These are phyloP conservation scores for Yamadazyma spencermartinsiae DNA, from an alignment of 1,139 yeast species.

Conservation along the genomic window DNA sequence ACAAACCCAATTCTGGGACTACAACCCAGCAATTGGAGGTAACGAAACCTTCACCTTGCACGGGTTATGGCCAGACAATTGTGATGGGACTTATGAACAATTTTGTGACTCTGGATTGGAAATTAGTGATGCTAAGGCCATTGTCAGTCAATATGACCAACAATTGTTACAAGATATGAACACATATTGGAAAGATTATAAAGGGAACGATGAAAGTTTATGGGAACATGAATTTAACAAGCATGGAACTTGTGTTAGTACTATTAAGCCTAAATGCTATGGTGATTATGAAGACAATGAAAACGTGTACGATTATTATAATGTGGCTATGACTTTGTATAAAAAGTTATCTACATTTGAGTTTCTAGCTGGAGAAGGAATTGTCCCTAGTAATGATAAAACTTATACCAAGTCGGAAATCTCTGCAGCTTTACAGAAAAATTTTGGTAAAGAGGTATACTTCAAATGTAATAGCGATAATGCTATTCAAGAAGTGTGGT, in stretches of 20 bases:
- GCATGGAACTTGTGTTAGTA: slow-evolving; percentile 90
- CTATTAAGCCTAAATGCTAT: slow-evolving; percentile 75
- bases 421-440: slow-evolving; percentile 57
- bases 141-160: slow-evolving; percentile 52
- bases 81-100: slow-evolving; percentile 46
- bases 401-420: slow-evolving; percentile 70
- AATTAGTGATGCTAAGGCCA: slow-evolving; percentile 50
- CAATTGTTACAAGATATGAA: slow-evolving; percentile 60
- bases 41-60: slow-evolving; percentile 76
- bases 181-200: slow-evolving; percentile 72
- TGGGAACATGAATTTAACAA: slow-evolving; percentile 97
- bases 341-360: slow-evolving; percentile 68
- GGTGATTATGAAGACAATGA: slow-evolving; percentile 24
- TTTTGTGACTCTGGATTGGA: slow-evolving; percentile 71
- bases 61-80: slow-evolving; percentile 50
- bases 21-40: slow-evolving; percentile 79
- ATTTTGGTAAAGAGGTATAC: slow-evolving; percentile 63
- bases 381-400: slow-evolving; percentile 58
- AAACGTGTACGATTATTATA: slow-evolving; percentile 79
- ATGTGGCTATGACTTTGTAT: slow-evolving; percentile 63
- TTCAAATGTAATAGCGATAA: slow-evolving; percentile 63
- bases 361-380: slow-evolving; percentile 66
- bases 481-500: slow-evolving; percentile 88
- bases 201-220: slow-evolving; percentile 68
- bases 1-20: slow-evolving; percentile 95